A percentile compares a stretch with the other conserved stretches of the same genome.
Evolutionary conservation across 257 asterid species (phyloP).

Genomic region (Solanum stenotomum): DNA sequence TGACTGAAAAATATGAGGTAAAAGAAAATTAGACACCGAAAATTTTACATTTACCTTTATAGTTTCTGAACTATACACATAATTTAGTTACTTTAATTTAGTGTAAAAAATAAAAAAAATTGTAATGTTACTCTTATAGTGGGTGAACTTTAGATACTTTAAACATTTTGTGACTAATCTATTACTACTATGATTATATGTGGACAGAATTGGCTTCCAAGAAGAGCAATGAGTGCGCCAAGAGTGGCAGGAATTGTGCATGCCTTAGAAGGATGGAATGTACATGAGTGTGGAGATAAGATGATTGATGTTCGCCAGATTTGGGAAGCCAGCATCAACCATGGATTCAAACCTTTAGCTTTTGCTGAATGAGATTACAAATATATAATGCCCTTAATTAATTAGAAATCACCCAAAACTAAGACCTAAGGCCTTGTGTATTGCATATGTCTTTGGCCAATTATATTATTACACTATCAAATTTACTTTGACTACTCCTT

Average conservation of each 20-base stretch:
- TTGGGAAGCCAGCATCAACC: slow-evolving; percentile 1
- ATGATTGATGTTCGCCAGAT: not conserved
- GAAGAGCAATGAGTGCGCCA: not conserved
- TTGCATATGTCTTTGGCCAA: not conserved
- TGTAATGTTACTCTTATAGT: not conserved
- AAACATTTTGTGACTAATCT: not conserved
- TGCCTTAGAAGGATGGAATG: slow-evolving; percentile 2
- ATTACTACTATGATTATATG: not conserved
- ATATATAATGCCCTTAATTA: not conserved
- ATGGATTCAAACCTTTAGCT: not conserved
- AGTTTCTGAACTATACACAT: not conserved
- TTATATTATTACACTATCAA: not conserved
- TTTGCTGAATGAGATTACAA: not conserved
- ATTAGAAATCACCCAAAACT: not conserved
- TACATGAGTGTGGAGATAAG: not conserved
- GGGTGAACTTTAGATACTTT: not conserved
- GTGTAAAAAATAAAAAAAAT: not conserved
- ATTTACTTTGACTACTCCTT: not conserved
- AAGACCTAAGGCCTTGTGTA: not conserved
- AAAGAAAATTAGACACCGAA: not conserved
- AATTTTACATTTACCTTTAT: not conserved
- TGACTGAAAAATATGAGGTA: not conserved
- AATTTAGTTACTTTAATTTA: not conserved
- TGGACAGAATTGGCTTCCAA: slow-evolving; percentile 1
- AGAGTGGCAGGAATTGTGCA: slow-evolving; percentile 4